Evolutionary conservation across 2,329 filamentous ascomycete genomes (phyloP).

Genomic region (Monosporascus cannonballus): DNA sequence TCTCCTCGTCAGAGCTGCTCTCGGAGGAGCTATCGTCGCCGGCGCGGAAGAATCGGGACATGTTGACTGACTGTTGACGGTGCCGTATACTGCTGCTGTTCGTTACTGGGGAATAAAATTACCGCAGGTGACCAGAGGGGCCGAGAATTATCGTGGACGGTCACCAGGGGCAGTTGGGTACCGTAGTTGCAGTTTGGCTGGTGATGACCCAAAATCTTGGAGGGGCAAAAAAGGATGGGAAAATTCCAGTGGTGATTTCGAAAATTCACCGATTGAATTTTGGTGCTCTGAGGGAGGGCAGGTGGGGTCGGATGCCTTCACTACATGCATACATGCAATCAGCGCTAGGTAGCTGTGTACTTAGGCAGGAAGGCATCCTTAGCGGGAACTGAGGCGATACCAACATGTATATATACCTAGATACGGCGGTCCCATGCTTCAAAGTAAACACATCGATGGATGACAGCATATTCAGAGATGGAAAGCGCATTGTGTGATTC

Average conservation of each 20-base stretch:
- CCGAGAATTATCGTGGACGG: not conserved
- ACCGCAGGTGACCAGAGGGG: not conserved
- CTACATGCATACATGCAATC: not conserved
- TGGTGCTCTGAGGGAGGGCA: not conserved
- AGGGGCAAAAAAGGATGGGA: not conserved
- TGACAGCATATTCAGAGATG: no score
- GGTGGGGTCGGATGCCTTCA: not conserved
- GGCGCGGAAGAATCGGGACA: constrained; percentile 97
- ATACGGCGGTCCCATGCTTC: no score
- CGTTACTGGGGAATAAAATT: not conserved
- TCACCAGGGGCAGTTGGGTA: no score
- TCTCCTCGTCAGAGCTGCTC: constrained; percentile 93
- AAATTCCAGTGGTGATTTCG: constrained; percentile 2
- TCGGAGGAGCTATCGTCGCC: constrained; percentile 91
- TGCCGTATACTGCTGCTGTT: not conserved
- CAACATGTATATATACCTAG: no score
- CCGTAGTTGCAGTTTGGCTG: no score
- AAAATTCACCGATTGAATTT: constrained; percentile 4
- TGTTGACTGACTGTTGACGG: constrained; percentile 36
- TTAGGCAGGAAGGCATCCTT: no score
- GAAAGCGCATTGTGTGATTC: no score
- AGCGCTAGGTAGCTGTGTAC: not conserved
- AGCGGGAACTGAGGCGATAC: no score
- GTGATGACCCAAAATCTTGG: not conserved
- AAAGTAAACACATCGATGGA: no score